phyloP scores from a whole-genome alignment of 805 yeast genomes.

The Saccharomycopsis malanga region DNA sequence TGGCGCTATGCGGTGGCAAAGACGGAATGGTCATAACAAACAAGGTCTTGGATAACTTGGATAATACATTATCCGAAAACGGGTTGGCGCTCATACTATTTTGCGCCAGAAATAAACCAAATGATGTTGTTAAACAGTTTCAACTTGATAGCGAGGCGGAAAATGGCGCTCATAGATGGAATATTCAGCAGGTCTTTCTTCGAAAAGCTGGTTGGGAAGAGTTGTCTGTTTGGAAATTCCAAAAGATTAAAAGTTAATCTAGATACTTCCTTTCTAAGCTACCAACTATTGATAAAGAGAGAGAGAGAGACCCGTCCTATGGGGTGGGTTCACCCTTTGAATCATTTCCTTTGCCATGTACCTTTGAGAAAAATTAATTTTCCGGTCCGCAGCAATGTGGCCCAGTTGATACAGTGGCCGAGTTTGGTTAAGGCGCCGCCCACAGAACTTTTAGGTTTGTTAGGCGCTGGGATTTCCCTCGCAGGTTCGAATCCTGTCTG shows the following conservation, averaged over 20 bases:
- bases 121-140: conserved; percentile 46
- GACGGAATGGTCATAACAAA: conserved; percentile 88
- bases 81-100: conserved; percentile 88
- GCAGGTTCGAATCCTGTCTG: conserved; percentile 56
- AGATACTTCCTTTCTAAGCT: too few species aligned
- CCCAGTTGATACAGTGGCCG: conserved; percentile 20
- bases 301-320: too few species aligned
- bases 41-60: conserved; percentile 48
- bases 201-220: conserved; percentile 97
- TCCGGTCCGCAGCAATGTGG: neutral
- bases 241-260: neutral
- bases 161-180: conserved; percentile 39
- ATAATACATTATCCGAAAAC: conserved; percentile 39
- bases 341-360: neutral
- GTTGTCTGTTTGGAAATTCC: conserved; percentile 63
- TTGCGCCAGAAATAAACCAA: conserved; percentile 86
- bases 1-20: conserved; percentile 84
- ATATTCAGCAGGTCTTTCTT: conserved; percentile 42
- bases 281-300: too few species aligned
- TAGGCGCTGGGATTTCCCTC: conserved; percentile 24
- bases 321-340: neutral
- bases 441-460: conserved; percentile 14
- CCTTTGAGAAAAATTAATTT: neutral
- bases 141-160: conserved; percentile 22
- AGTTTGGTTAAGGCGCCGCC: conserved; percentile 23